phyloP scores from a whole-genome alignment of 305 asterid genomes.

The Nicotiana rustica region DNA sequence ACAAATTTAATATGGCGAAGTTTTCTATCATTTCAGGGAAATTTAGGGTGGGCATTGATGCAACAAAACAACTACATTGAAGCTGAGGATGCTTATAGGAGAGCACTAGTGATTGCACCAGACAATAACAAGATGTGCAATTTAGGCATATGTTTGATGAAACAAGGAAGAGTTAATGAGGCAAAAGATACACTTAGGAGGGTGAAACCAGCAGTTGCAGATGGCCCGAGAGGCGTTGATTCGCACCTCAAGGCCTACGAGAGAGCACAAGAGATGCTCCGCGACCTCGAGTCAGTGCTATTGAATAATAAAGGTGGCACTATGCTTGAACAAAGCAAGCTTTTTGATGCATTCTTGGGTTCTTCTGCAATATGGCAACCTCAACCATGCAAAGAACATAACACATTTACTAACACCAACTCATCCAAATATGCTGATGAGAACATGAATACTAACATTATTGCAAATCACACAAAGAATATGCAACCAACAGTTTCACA shows the following conservation, averaged over 20 bases:
- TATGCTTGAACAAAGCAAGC: conserved; percentile 69
- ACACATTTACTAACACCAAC: neutral
- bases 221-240: conserved; percentile 83
- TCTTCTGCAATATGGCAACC: conserved; percentile 94
- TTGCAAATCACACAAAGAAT: conserved; percentile 30
- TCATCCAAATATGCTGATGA: conserved; percentile 59
- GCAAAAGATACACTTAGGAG: conserved; percentile 78
- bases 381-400: conserved; percentile 74
- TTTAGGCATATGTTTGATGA: conserved; percentile 85
- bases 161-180: conserved; percentile 78
- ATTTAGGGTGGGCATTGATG: conserved; percentile 94
- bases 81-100: conserved; percentile 79
- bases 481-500: conserved; percentile 19
- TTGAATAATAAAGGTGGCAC: conserved; percentile 57
- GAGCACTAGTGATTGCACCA: conserved; percentile 73
- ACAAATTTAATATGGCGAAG: no score
- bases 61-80: conserved; percentile 79
- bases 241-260: conserved; percentile 67
- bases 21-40: conserved; percentile 57
- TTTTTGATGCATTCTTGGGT: conserved; percentile 76
- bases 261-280: conserved; percentile 81
- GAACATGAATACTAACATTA: conserved; percentile 54
- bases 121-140: conserved; percentile 94
- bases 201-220: conserved; percentile 77
- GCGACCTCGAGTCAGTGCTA: conserved; percentile 75